A percentile compares a stretch with the other conserved stretches of the same genome.
Evolutionary conservation across 2,329 filamentous ascomycete genomes (phyloP).

Genomic region (Pseudogymnoascus sp.): DNA sequence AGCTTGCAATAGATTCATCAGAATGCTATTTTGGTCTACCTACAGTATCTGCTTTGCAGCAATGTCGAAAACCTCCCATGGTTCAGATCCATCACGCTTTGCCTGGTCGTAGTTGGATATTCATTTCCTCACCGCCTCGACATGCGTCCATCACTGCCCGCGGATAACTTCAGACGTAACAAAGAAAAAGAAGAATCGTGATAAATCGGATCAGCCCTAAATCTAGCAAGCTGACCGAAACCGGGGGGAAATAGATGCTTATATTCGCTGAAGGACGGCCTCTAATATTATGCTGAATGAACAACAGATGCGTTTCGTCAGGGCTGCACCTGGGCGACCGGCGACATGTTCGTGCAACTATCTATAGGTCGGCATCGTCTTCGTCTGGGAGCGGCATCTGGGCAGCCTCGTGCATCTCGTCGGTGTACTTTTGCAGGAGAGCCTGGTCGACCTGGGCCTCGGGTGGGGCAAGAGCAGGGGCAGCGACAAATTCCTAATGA

Average conservation of each 20-base stretch:
- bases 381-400: slow-evolving; percentile 85
- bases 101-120: neutral
- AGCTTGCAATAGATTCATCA: neutral
- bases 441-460: slow-evolving; percentile 82
- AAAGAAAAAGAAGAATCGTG: slow-evolving; percentile 8
- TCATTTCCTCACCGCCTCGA: slow-evolving; percentile 4
- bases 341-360: slow-evolving; percentile 13
- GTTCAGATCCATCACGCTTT: slow-evolving; percentile 1
- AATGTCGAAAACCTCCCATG: slow-evolving; percentile 6
- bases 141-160: neutral
- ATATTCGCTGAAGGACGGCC: slow-evolving; percentile 26
- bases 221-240: slow-evolving; percentile 1
- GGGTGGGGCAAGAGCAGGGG: slow-evolving; percentile 86
- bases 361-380: slow-evolving; percentile 61
- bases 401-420: slow-evolving; percentile 80
- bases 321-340: slow-evolving; percentile 11
- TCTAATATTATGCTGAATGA: slow-evolving; percentile 28
- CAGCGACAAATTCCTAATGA: slow-evolving; percentile 85
- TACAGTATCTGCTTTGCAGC: slow-evolving; percentile 5
- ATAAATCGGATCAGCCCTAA: slow-evolving; percentile 7
- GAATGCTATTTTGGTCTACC: slow-evolving; percentile 8
- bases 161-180: slow-evolving; percentile 4
- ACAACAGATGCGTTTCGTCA: slow-evolving; percentile 14
- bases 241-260: slow-evolving; percentile 19
- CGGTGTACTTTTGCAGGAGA: slow-evolving; percentile 71